These are phyloP conservation scores for Stemphylium beticola DNA, from an alignment of 2,329 filamentous ascomycete genomes.

Conservation along the genomic window DNA sequence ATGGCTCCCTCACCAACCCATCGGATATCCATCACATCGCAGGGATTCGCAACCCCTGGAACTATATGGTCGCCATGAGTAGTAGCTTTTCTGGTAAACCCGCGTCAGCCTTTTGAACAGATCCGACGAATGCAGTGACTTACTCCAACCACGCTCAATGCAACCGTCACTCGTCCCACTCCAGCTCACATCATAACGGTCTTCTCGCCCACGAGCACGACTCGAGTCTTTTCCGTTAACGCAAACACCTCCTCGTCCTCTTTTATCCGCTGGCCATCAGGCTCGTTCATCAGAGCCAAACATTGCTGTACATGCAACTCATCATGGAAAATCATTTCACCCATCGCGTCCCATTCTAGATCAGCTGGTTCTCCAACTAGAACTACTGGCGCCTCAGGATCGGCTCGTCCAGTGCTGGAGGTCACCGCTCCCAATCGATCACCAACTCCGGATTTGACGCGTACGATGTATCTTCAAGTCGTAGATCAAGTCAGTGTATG, in stretches of 20 bases:
- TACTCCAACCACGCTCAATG: not conserved
- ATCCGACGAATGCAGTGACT: not conserved
- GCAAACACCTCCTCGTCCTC: slow-evolving; percentile 33
- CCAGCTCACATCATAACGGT: not conserved
- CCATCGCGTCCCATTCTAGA: slow-evolving; percentile 27
- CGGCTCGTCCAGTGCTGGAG: slow-evolving; percentile 14
- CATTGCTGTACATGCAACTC: slow-evolving; percentile 33
- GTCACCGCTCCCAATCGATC: slow-evolving; percentile 26
- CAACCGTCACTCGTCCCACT: too few species aligned
- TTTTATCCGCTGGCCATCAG: slow-evolving; percentile 21
- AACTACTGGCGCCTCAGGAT: slow-evolving; percentile 23
- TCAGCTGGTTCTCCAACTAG: slow-evolving; percentile 27
- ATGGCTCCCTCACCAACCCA: too few species aligned
- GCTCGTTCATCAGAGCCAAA: slow-evolving; percentile 22
- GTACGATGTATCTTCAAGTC: slow-evolving; percentile 15
- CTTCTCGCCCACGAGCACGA: slow-evolving; percentile 20
- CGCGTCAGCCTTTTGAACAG: not conserved
- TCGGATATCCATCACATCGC: too few species aligned
- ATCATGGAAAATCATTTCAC: slow-evolving; percentile 30
- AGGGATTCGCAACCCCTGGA: too few species aligned
- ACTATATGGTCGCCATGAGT: not conserved
- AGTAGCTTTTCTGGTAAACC: not conserved
- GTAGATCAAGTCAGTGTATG: not conserved
- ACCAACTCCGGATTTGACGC: slow-evolving; percentile 23
- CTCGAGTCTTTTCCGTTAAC: slow-evolving; percentile 15